Percentiles rank a stretch among this genome's conserved stretches.
Conservation (phyloP, 257 asterid genomes). For the Capsicum pubescens region DNA sequence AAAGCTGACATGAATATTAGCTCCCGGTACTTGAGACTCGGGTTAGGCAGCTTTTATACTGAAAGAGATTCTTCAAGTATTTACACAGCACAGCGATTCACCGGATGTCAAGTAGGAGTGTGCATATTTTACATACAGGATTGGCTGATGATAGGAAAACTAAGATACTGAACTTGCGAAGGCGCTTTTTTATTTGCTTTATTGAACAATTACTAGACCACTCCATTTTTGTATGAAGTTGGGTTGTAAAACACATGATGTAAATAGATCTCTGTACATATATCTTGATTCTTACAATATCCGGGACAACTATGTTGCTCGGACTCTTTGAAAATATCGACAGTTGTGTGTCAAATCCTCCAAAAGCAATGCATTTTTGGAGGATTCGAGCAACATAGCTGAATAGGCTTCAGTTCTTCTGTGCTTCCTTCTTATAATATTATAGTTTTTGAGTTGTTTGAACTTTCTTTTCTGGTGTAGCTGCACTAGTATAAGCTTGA, state of each 20-base stretch:
- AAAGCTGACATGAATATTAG: slow-evolving; percentile 27
- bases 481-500: background rate
- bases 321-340: background rate
- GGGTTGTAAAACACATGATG: slow-evolving; percentile 23
- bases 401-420: too few species aligned
- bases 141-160: slow-evolving; percentile 29
- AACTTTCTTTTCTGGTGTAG: background rate
- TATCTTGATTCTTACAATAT: background rate
- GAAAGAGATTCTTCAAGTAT: slow-evolving; percentile 26
- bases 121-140: slow-evolving; percentile 26
- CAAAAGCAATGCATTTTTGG: too few species aligned
- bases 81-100: background rate
- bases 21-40: background rate
- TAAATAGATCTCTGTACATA: slow-evolving; percentile 27
- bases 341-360: background rate
- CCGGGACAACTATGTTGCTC: background rate
- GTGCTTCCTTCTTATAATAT: background rate
- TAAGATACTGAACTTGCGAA: slow-evolving; percentile 17
- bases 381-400: background rate
- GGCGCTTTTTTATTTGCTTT: background rate
- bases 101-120: slow-evolving; percentile 24
- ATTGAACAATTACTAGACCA: slow-evolving; percentile 15
- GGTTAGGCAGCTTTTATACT: background rate
- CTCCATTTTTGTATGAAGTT: slow-evolving; percentile 26
- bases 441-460: background rate